These are phyloP conservation scores for Mycena galericulata DNA, from an alignment of 768 basidiomycete genomes.

Conservation along the genomic window DNA sequence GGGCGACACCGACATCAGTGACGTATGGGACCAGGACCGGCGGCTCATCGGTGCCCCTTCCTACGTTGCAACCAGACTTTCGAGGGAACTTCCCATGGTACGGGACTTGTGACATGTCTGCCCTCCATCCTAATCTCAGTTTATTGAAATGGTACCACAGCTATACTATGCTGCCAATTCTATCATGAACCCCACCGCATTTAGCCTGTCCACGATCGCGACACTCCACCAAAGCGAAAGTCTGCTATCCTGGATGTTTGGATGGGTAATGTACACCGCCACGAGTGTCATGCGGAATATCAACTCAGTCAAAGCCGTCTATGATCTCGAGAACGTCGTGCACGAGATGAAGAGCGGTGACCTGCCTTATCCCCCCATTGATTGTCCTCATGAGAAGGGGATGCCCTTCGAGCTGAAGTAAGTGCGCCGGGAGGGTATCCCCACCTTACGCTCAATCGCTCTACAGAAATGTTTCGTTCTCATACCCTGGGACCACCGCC, in stretches of 20 bases:
- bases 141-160: background rate
- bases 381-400: constrained; percentile 20
- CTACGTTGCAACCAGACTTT: constrained; percentile 9
- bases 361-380: constrained; percentile 26
- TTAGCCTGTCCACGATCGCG: constrained; percentile 22
- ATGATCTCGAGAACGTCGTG: constrained; percentile 24
- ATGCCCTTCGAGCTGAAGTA: constrained; percentile 31
- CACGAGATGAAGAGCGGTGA: constrained; percentile 25
- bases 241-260: constrained; percentile 22
- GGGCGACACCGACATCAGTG: constrained; percentile 23
- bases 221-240: constrained; percentile 29
- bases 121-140: background rate
- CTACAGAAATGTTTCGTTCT: constrained; percentile 53
- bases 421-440: background rate
- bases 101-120: no score
- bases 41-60: background rate
- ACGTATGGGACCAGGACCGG: constrained; percentile 9
- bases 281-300: background rate
- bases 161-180: constrained; percentile 30
- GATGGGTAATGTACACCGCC: background rate
- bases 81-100: constrained; percentile 28
- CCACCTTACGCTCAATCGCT: background rate
- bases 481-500: constrained; percentile 46
- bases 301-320: constrained; percentile 11
- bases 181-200: constrained; percentile 19